Evolutionary conservation across 176 grass and related monocot species (phyloP).

Genomic region (Triticum urartu): DNA sequence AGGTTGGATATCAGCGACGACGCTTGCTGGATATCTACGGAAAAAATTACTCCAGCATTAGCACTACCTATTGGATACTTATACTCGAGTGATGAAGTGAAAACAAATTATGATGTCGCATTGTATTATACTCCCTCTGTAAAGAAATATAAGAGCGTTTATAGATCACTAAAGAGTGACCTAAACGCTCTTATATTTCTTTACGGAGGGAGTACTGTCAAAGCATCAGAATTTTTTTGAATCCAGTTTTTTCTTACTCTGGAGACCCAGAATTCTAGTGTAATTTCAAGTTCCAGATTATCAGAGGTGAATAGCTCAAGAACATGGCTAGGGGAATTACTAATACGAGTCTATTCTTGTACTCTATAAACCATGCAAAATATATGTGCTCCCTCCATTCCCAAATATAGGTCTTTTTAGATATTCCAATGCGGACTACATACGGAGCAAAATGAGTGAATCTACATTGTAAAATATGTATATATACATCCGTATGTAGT

Average conservation of each 20-base stretch:
- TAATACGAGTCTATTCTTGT: conserved; percentile 2
- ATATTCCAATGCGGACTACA: too few relatives aligned
- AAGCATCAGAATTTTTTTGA: background rate
- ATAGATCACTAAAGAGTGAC: too few relatives aligned
- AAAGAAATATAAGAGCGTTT: too few relatives aligned
- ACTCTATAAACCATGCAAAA: background rate
- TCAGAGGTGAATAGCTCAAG: conserved; percentile 1
- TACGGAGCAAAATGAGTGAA: too few relatives aligned
- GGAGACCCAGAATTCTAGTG: background rate
- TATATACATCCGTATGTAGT: too few relatives aligned
- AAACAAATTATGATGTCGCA: background rate
- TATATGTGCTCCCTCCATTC: background rate
- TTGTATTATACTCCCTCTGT: background rate
- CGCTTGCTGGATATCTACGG: conserved; percentile 68
- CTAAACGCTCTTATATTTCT: too few relatives aligned
- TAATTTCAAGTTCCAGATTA: background rate
- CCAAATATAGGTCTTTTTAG: too few relatives aligned
- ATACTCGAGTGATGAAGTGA: background rate
- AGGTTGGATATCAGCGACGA: conserved; percentile 54
- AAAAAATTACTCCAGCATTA: conserved; percentile 29
- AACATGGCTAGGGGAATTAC: background rate
- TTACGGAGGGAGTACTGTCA: background rate
- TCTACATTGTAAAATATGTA: too few relatives aligned
- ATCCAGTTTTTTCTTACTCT: background rate
- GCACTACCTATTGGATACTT: background rate